Evolutionary conservation across 2,329 filamentous ascomycete species (phyloP).

Genomic region (Trichoderma sp.): DNA sequence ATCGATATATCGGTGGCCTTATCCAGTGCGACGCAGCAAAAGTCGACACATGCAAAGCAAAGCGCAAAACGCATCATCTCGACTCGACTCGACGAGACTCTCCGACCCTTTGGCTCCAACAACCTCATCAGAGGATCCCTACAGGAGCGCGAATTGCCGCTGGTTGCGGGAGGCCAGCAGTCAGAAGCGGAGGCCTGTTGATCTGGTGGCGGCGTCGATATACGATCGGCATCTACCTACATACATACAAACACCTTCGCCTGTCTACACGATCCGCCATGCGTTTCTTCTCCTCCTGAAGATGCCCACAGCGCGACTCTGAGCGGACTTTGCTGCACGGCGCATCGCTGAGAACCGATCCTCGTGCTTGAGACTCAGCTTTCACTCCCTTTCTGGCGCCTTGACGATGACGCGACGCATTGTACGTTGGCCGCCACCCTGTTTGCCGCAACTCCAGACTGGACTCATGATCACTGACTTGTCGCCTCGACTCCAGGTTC

Average conservation of each 20-base stretch:
- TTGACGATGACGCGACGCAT: slow-evolving; percentile 43
- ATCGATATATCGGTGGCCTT: slow-evolving; percentile 1
- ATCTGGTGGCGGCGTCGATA: neutral
- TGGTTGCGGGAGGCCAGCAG: neutral
- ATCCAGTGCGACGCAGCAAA: neutral
- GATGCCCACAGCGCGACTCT: slow-evolving; percentile 23
- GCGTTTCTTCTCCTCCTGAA: slow-evolving; percentile 7
- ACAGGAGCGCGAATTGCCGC: neutral
- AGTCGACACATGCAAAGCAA: slow-evolving; percentile 4
- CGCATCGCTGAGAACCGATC: slow-evolving; percentile 8
- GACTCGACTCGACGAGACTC: neutral
- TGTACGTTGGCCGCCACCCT: slow-evolving; percentile 32
- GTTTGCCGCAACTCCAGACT: neutral
- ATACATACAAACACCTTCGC: neutral
- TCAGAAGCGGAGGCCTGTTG: neutral
- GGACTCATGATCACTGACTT: neutral
- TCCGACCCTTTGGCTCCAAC: neutral
- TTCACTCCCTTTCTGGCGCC: neutral
- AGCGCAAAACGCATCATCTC: neutral
- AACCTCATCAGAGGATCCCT: neutral
- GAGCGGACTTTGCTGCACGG: slow-evolving; percentile 19
- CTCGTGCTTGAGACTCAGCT: neutral
- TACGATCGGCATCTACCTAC: neutral
- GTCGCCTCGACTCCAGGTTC: slow-evolving; percentile 47
- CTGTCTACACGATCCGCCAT: neutral